Conservation (phyloP, 106 monocot species). For the Triglochin maritima region DNA sequence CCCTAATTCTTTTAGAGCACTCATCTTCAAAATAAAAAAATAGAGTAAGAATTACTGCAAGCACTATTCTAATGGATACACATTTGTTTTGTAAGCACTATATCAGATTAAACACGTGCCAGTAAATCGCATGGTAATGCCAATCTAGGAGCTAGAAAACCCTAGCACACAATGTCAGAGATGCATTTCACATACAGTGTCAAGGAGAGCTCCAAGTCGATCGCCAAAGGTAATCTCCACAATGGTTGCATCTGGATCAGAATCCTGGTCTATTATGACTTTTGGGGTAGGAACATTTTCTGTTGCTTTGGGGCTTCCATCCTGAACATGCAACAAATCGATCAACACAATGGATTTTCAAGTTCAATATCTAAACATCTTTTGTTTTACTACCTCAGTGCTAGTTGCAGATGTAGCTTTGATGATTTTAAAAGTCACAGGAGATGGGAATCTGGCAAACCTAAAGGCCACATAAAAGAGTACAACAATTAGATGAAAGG, state of each 20-base stretch:
- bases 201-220: constrained; percentile 90
- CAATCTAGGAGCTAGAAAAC: no score
- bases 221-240: constrained; percentile 95
- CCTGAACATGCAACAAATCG: constrained; percentile 32
- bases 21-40: constrained; percentile 49
- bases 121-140: no score
- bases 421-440: constrained; percentile 28
- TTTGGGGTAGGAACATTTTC: constrained; percentile 79
- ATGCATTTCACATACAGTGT: constrained; percentile 49
- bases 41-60: no score
- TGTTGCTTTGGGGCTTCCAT: constrained; percentile 36
- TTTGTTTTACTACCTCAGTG: constrained; percentile 46
- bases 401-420: constrained; percentile 49
- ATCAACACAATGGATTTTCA: constrained; percentile 10
- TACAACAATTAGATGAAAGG: not conserved
- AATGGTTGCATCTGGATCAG: constrained; percentile 83
- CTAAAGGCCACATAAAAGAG: constrained; percentile 1
- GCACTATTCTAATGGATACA: no score
- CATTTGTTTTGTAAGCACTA: no score
- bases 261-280: constrained; percentile 94
- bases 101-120: no score
- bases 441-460: constrained; percentile 32
- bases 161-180: no score
- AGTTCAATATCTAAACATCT: not conserved
- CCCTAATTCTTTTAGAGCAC: constrained; percentile 66